phyloP scores from a whole-genome alignment of 2,329 filamentous ascomycete genomes.

The Aspergillus pseudoviridinutans region DNA sequence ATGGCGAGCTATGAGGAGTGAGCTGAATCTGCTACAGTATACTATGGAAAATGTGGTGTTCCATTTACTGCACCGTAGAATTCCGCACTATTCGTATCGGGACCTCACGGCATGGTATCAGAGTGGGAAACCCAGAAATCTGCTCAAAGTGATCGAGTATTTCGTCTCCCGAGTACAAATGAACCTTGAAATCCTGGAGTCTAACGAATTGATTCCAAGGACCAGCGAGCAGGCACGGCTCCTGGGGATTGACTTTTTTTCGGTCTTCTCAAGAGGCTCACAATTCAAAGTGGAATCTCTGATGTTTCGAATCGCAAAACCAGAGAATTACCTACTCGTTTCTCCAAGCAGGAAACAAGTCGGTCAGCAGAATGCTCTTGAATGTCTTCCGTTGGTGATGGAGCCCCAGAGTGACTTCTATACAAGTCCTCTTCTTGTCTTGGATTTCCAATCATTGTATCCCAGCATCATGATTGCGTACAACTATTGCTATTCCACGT shows the following conservation, averaged over 20 bases:
- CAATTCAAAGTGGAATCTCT: constrained; percentile 99
- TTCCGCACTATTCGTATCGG: constrained; percentile 80
- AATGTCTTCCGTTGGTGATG: constrained; percentile 94
- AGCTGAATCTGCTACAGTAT: constrained; percentile 87
- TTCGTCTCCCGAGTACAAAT: constrained; percentile 72
- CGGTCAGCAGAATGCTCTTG: constrained; percentile 86
- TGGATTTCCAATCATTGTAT: constrained; percentile 95
- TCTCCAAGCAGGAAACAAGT: constrained; percentile 91
- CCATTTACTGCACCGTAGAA: constrained; percentile 78
- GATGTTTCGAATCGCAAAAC: constrained; percentile 98
- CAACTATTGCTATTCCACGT: constrained; percentile 98
- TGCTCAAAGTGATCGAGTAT: constrained; percentile 73
- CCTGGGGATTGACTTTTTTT: constrained; percentile 93
- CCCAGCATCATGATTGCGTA: constrained; percentile 99
- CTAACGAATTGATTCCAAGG: constrained; percentile 80
- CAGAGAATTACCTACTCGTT: constrained; percentile 86
- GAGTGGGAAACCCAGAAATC: constrained; percentile 62
- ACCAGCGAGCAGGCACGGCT: constrained; percentile 93
- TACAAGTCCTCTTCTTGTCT: constrained; percentile 77
- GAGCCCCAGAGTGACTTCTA: constrained; percentile 96
- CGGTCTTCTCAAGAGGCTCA: constrained; percentile 88
- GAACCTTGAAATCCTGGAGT: constrained; percentile 85
- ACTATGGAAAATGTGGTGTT: constrained; percentile 95
- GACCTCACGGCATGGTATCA: constrained; percentile 80
- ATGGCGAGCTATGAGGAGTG: constrained; percentile 92